phyloP scores from a whole-genome alignment of 2,329 filamentous ascomycete species.

The Fusarium zealandicum region DNA sequence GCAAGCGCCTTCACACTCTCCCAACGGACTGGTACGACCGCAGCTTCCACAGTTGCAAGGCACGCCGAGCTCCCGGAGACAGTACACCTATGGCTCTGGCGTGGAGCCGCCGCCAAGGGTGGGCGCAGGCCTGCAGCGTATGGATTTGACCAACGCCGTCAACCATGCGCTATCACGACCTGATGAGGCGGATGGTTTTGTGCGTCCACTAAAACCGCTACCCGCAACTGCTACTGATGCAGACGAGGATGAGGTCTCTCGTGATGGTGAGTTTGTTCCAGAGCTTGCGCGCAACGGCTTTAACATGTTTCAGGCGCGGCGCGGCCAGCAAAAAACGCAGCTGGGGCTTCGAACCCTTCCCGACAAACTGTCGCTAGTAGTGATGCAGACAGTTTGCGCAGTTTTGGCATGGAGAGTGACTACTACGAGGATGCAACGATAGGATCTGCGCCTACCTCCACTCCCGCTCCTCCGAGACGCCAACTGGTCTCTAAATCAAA shows the following conservation, averaged over 20 bases:
- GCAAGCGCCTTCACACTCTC: conserved; percentile 3
- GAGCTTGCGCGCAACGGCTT: not conserved
- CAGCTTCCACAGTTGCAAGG: conserved; percentile 39
- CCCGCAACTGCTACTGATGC: not conserved
- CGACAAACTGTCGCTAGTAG: conserved; percentile 21
- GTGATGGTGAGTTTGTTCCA: conserved; percentile 16
- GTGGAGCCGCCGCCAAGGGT: conserved; percentile 44
- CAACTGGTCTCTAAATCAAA: not conserved
- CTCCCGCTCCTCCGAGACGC: conserved; percentile 6
- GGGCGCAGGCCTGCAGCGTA: conserved; percentile 32
- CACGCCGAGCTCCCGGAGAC: conserved; percentile 47
- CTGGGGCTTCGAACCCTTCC: not conserved
- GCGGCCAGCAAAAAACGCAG: not conserved
- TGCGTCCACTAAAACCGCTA: conserved; percentile 18
- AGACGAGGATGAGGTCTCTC: conserved; percentile 36
- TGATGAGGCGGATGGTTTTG: conserved; percentile 29
- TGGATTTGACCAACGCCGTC: conserved; percentile 43
- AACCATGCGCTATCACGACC: conserved; percentile 38
- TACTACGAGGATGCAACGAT: conserved; percentile 50
- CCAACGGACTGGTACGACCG: conserved; percentile 26
- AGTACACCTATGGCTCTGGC: conserved; percentile 50
- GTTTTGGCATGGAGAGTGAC: conserved; percentile 49
- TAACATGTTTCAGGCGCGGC: conserved; percentile 16
- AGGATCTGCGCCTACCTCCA: conserved; percentile 38
- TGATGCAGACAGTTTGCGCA: conserved; percentile 45